phyloP scores from a whole-genome alignment of 2,329 filamentous ascomycete genomes.

The Fusarium sp. region DNA sequence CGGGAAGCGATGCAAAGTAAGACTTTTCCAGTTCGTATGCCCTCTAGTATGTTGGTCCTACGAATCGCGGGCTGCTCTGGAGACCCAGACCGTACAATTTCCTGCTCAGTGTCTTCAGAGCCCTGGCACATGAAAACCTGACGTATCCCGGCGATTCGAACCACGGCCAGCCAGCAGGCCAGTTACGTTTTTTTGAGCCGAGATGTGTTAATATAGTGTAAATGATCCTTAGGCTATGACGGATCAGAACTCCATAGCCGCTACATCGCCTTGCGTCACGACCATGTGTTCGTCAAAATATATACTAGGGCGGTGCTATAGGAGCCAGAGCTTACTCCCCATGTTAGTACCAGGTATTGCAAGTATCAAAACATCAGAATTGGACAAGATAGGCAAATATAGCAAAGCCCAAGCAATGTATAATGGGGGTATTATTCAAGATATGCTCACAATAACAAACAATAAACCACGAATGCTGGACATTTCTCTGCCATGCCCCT shows the following conservation, averaged over 20 bases:
- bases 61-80: no score
- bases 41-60: no score
- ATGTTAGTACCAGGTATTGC: no score
- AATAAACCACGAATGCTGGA: conserved; percentile 40
- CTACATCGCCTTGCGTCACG: neutral
- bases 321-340: no score
- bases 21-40: no score
- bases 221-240: neutral
- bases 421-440: conserved; percentile 47
- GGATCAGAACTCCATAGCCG: neutral
- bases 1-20: no score
- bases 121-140: neutral
- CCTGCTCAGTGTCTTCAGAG: neutral
- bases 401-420: conserved; percentile 14
- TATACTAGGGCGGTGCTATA: no score
- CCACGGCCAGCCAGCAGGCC: neutral
- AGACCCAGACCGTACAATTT: neutral
- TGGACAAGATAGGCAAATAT: neutral
- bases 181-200: neutral
- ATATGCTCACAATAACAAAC: conserved; percentile 43
- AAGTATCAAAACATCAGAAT: neutral
- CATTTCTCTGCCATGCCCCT: conserved; percentile 26
- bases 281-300: no score
- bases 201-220: neutral
- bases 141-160: neutral